These are phyloP conservation scores for Exophiala mesophila DNA, from an alignment of 2,329 filamentous ascomycete genomes.

Conservation along the genomic window DNA sequence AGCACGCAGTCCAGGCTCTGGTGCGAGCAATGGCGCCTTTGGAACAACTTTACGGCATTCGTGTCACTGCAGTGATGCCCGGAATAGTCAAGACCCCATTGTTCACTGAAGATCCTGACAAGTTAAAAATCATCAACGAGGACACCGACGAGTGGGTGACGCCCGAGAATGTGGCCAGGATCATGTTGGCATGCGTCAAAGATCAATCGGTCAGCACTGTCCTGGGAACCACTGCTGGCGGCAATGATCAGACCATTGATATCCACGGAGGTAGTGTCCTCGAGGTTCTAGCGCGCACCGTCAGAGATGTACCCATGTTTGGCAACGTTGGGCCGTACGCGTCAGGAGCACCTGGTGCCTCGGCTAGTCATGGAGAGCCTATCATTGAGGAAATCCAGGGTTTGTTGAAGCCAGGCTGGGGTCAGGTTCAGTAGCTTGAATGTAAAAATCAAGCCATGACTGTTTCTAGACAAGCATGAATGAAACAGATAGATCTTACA, in stretches of 20 bases:
- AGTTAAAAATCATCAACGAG: constrained; percentile 44
- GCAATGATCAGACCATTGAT: constrained; percentile 29
- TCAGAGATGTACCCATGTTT: constrained; percentile 46
- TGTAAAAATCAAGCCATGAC: too few species aligned
- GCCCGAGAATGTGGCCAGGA: constrained; percentile 56
- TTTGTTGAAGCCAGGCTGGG: constrained; percentile 50
- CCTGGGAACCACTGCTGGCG: not conserved
- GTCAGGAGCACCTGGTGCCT: constrained; percentile 44
- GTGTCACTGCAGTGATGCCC: constrained; percentile 57
- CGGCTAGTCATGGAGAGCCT: constrained; percentile 38
- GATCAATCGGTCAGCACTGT: constrained; percentile 36
- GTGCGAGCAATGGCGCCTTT: constrained; percentile 48
- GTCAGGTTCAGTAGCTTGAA: constrained; percentile 24
- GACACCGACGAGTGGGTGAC: constrained; percentile 56
- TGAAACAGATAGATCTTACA: not conserved
- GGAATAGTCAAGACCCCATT: constrained; percentile 58
- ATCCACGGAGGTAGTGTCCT: constrained; percentile 44
- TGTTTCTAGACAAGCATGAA: too few species aligned
- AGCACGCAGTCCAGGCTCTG: constrained; percentile 47
- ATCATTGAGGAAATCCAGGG: constrained; percentile 48
- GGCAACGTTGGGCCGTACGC: constrained; percentile 48
- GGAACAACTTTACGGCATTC: constrained; percentile 46
- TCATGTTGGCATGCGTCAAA: constrained; percentile 54
- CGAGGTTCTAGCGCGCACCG: constrained; percentile 51
- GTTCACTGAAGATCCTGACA: constrained; percentile 59